These are phyloP conservation scores for Globisporangium polare DNA, from an alignment of 352 stramenopile species.

Conservation along the genomic window DNA sequence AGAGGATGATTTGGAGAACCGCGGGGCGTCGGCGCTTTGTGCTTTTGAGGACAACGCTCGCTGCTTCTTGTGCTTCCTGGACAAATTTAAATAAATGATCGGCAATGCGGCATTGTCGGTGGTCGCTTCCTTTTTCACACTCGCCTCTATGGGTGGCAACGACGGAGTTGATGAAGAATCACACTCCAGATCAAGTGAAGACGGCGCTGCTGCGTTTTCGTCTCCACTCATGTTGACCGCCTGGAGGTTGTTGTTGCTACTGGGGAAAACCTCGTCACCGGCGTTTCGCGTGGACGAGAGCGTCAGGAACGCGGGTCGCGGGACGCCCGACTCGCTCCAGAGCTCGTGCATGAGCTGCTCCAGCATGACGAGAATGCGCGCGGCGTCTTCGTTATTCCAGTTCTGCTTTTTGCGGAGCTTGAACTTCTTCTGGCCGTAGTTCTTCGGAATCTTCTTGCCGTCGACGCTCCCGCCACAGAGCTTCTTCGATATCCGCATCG, in stretches of 20 bases:
- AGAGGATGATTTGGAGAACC: not conserved
- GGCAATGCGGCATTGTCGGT: slow-evolving; percentile 55
- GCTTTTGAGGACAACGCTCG: not conserved
- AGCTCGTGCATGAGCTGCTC: slow-evolving; percentile 48
- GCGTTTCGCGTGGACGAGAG: slow-evolving; percentile 61
- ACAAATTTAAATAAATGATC: slow-evolving; percentile 82
- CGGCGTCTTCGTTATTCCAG: slow-evolving; percentile 48
- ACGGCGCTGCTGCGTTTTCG: slow-evolving; percentile 1
- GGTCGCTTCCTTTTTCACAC: slow-evolving; percentile 28
- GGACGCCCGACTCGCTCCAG: slow-evolving; percentile 51
- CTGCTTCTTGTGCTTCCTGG: slow-evolving; percentile 51
- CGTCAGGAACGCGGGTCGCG: slow-evolving; percentile 48
- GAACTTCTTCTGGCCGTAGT: slow-evolving; percentile 80
- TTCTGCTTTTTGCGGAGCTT: slow-evolving; percentile 55
- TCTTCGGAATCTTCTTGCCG: slow-evolving; percentile 65
- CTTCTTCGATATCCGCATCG: slow-evolving; percentile 83
- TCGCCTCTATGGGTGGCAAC: not conserved
- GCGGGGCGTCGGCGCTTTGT: not conserved
- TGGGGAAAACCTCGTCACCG: slow-evolving; percentile 18
- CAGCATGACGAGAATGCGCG: slow-evolving; percentile 35
- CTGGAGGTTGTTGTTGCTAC: not conserved
- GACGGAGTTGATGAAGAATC: not conserved
- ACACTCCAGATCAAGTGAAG: not conserved
- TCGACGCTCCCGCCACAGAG: slow-evolving; percentile 67
- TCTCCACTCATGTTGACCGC: slow-evolving; percentile 2